Evolutionary conservation across 1,284 basidiomycete species (phyloP).

Genomic region (Leccinum proximum): DNA sequence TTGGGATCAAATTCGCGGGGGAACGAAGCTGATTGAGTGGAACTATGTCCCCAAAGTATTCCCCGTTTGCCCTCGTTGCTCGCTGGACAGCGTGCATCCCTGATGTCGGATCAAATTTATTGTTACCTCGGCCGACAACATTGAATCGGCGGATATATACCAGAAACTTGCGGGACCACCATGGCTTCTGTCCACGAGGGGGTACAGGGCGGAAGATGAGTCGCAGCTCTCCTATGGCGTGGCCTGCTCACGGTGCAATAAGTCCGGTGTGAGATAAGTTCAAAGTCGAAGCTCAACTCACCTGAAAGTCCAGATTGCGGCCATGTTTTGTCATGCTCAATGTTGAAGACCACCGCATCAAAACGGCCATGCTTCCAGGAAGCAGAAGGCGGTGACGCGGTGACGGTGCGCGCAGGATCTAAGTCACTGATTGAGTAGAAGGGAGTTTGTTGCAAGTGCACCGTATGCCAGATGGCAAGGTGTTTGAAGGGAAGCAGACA

Average conservation of each 20-base stretch:
- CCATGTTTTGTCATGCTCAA: not conserved
- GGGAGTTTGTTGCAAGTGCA: not conserved
- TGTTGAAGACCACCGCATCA: not conserved
- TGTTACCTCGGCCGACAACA: not conserved
- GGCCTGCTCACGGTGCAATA: not conserved
- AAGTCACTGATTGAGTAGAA: not conserved
- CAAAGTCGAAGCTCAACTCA: not conserved
- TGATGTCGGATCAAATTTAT: not conserved
- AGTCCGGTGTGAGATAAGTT: not conserved
- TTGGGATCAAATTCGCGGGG: not conserved
- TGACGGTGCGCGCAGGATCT: not conserved
- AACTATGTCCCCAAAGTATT: not conserved
- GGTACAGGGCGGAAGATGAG: not conserved
- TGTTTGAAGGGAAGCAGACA: not conserved
- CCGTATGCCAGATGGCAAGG: not conserved
- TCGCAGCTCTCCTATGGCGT: not conserved
- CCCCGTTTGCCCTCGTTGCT: not conserved
- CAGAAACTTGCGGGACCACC: not conserved
- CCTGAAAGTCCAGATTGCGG: not conserved
- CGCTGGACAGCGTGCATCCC: not conserved
- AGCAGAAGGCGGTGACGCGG: not conserved
- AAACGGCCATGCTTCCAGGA: not conserved
- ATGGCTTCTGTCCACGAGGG: not conserved
- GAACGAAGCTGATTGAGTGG: not conserved
- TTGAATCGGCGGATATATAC: not conserved